A percentile compares a stretch with the other conserved stretches of the same genome.
Evolutionary conservation across 345 rosid species (phyloP).

Genomic region (Firmiana major): DNA sequence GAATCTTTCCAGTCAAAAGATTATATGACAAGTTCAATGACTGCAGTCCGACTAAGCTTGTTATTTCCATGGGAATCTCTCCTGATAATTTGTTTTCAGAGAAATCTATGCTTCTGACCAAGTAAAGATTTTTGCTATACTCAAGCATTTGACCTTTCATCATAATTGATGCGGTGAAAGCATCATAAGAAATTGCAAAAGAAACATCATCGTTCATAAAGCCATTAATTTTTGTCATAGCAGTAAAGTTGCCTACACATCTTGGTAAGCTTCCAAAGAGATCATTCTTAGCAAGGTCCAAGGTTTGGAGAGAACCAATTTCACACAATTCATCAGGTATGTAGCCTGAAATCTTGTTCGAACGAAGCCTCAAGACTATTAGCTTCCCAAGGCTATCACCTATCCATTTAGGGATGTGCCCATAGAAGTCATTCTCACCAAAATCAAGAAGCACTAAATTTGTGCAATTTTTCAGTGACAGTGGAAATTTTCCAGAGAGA

Average conservation of each 20-base stretch:
- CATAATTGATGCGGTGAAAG: not conserved
- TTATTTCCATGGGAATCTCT: constrained; percentile 14
- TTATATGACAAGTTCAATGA: constrained; percentile 19
- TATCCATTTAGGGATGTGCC: constrained; percentile 11
- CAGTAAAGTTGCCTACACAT: constrained; percentile 18
- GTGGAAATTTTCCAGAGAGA: constrained; percentile 14
- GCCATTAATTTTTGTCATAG: not conserved
- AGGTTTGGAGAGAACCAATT: constrained; percentile 8
- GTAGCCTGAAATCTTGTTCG: constrained; percentile 17
- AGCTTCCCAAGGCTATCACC: not conserved
- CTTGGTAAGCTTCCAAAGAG: constrained; percentile 17
- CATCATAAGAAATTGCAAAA: not conserved
- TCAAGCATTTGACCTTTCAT: not conserved
- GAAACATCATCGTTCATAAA: too few species aligned
- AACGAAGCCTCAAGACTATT: constrained; percentile 2
- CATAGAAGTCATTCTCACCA: constrained; percentile 3
- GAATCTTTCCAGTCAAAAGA: constrained; percentile 7
- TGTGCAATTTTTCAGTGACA: constrained; percentile 1
- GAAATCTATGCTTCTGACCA: constrained; percentile 10
- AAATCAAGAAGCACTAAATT: constrained; percentile 5
- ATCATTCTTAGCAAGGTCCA: constrained; percentile 21
- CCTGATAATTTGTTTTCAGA: constrained; percentile 13
- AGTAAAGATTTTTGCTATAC: not conserved
- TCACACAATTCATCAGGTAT: constrained; percentile 11
- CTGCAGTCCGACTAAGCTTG: constrained; percentile 7